These are phyloP conservation scores for Epichloe uncinata DNA, from an alignment of 2,329 filamentous ascomycete genomes.

Conservation along the genomic window DNA sequence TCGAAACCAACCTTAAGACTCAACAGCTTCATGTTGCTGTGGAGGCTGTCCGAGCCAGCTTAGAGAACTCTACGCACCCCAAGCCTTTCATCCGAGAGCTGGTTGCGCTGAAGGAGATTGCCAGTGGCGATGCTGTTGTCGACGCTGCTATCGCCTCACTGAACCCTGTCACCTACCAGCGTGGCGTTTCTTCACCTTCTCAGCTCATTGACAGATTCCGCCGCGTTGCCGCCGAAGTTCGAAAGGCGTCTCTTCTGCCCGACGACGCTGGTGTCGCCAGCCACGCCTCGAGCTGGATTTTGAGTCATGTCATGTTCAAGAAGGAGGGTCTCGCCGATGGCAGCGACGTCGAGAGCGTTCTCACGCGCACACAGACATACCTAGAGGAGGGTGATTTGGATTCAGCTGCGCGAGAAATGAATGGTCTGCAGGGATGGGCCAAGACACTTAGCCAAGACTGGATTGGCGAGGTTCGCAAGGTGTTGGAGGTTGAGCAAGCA, in stretches of 20 bases:
- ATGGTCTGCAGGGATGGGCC: conserved; percentile 82
- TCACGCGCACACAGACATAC: conserved; percentile 77
- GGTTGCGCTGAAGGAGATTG: conserved; percentile 87
- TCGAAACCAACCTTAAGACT: conserved; percentile 82
- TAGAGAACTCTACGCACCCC: conserved; percentile 58
- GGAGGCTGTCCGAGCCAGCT: conserved; percentile 75
- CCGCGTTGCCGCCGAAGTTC: conserved; percentile 78
- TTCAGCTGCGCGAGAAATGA: conserved; percentile 87
- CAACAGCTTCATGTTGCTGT: conserved; percentile 95
- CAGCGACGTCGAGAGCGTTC: conserved; percentile 84
- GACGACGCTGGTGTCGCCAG: conserved; percentile 90
- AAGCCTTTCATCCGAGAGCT: conserved; percentile 85
- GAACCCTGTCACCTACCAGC: conserved; percentile 86
- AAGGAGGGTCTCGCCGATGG: conserved; percentile 77
- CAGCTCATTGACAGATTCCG: conserved; percentile 94
- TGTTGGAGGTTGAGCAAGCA: conserved; percentile 90
- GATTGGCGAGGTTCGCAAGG: conserved; percentile 79
- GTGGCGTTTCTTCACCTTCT: conserved; percentile 68
- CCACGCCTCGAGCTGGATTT: conserved; percentile 76
- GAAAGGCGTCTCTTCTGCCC: conserved; percentile 84
- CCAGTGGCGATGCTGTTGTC: conserved; percentile 70
- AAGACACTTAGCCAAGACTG: conserved; percentile 92
- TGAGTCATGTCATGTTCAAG: conserved; percentile 94
- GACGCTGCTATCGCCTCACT: conserved; percentile 93
- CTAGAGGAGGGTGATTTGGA: conserved; percentile 91